Percentiles rank a stretch among this genome's conserved stretches.
Evolutionary conservation across 2,329 filamentous ascomycete genomes (phyloP).

Genomic region (Claviceps pusilla): DNA sequence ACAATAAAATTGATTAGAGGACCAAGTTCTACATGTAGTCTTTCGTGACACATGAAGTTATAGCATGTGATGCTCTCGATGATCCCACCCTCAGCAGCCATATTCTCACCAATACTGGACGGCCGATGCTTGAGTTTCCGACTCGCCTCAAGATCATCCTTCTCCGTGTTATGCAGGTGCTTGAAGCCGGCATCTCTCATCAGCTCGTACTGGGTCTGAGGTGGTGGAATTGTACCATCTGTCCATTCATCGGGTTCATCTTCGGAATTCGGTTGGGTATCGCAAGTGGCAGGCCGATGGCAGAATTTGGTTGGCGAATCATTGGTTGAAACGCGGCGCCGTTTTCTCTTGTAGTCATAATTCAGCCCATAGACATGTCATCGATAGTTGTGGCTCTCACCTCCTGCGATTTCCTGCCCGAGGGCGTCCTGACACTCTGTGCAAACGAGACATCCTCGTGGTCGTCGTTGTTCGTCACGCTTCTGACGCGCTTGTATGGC

Average conservation of each 20-base stretch:
- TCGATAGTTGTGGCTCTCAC: neutral
- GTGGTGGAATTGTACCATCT: constrained; percentile 14
- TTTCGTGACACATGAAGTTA: constrained; percentile 93
- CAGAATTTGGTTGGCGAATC: neutral
- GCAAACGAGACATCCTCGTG: neutral
- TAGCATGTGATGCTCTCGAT: constrained; percentile 74
- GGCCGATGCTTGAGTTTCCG: constrained; percentile 43
- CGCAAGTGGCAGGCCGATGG: neutral
- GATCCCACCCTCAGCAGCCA: constrained; percentile 68
- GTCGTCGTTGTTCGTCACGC: constrained; percentile 7
- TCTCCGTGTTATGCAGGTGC: constrained; percentile 40
- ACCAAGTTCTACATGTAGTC: constrained; percentile 69
- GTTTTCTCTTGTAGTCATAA: constrained; percentile 11
- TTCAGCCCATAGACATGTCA: neutral
- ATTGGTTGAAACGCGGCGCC: constrained; percentile 1
- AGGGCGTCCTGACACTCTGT: neutral
- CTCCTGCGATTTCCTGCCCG: neutral
- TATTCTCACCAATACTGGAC: constrained; percentile 46
- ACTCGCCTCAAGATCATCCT: constrained; percentile 49
- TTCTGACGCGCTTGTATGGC: constrained; percentile 28
- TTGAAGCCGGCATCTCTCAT: constrained; percentile 44
- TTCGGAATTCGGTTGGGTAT: constrained; percentile 2
- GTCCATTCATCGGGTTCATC: neutral
- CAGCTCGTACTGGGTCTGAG: constrained; percentile 46
- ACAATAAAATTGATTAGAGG: constrained; percentile 97